Base-by-base conservation (phyloP, 306 rosid species). In the Prunus salicina region DNA sequence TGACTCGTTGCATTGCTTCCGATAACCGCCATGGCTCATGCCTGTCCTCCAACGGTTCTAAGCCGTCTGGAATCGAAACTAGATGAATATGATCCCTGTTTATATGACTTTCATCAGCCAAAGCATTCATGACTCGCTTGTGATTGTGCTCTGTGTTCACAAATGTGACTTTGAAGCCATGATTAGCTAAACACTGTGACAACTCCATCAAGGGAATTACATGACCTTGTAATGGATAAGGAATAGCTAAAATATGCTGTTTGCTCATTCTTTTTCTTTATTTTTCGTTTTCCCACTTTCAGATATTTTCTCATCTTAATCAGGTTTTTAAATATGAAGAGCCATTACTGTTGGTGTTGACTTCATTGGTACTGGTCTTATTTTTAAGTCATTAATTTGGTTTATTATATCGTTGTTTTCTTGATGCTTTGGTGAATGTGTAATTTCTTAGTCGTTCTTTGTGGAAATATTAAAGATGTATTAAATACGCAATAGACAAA, bases 51-150 rank as follows among this genome's bases (percentile, higher is more conserved):
- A 82, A 82, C 20, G 83, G 79, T 53, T 43, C 82, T 78, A 89
- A 65, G 19, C 89, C 91, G 78, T 89, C 91, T 2, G 93, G 88
- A 50, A 87, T 81, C 0, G 91, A 80, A 2, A 83, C 89, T 24
- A 77, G 61, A 6, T 55, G 75, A 46, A 89, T 82, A 6, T 64
- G 12, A 4, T 58, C 61, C 60, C 84, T 45, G 16, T 62, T 73
- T 22, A 70, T 2, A 20, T 18, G 34, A 34, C 27, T 51, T 38
- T 57, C 27, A 9, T 25, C 74, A 19, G 38, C 10, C 71, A 7
- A 8, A 3, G 84, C 70, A 64, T 45, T 75, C 69, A 82, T 6
- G 12, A 52, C 43, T 4, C 78, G 7, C 20, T 76, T 78, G 86
- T 83, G 89, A 73, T 24, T 64, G 78, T 64, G 72, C 3, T 82